phyloP scores from a whole-genome alignment of 2,329 filamentous ascomycete genomes.

The Alternaria gansuensis region DNA sequence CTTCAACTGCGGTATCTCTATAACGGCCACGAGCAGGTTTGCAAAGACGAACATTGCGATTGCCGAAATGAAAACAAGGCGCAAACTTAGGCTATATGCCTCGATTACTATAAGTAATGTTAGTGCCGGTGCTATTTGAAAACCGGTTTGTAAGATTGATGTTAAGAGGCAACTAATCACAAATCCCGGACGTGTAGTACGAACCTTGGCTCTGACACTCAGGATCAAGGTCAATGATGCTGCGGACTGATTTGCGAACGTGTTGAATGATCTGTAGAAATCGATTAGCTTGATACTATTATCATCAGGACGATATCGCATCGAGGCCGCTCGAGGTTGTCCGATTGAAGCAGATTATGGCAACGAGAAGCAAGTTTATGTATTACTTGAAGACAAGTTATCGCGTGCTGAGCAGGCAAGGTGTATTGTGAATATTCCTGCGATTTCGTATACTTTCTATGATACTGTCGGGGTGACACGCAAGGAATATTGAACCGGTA shows the following conservation, averaged over 20 bases:
- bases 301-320: not conserved
- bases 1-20: slow-evolving; percentile 62
- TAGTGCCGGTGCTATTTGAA: slow-evolving; percentile 35
- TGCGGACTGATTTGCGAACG: slow-evolving; percentile 61
- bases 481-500: not conserved
- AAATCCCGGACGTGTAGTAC: not conserved
- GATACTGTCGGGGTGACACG: not conserved
- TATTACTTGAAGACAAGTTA: too few relatives aligned
- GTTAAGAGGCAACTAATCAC: not conserved
- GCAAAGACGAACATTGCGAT: slow-evolving; percentile 60
- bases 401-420: too few relatives aligned
- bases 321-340: not conserved
- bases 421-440: too few relatives aligned
- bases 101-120: slow-evolving; percentile 46
- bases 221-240: slow-evolving; percentile 57
- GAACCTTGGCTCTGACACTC: slow-evolving; percentile 60
- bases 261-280: slow-evolving; percentile 53
- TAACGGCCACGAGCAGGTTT: slow-evolving; percentile 60
- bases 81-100: slow-evolving; percentile 51
- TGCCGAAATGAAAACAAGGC: slow-evolving; percentile 56
- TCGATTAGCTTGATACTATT: slow-evolving; percentile 13
- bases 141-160: not conserved
- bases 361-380: too few relatives aligned
- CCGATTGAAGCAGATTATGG: too few relatives aligned
- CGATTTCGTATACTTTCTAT: too few relatives aligned